Conservation (phyloP, 306 rosid species). For the Quercus berberidifolia region DNA sequence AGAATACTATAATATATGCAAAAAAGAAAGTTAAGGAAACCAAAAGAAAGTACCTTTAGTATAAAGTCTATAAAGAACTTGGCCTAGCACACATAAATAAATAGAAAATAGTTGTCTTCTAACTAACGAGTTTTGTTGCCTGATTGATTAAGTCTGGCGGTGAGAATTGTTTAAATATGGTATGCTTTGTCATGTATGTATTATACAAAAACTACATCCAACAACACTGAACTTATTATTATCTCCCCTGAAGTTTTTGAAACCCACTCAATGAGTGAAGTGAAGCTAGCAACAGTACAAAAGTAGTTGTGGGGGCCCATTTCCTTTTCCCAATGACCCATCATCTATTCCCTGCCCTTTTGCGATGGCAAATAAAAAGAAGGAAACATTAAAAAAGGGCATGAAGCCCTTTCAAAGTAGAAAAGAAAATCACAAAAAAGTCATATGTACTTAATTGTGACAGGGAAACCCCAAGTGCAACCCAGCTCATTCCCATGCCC, state of each 20-base stretch:
- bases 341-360: conserved; percentile 13
- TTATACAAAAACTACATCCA: neutral
- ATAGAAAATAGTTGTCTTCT: no score
- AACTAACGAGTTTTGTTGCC: neutral
- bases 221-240: no score
- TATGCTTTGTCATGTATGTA: neutral
- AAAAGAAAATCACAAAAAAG: conserved; percentile 19
- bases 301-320: conserved; percentile 11
- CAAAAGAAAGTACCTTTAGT: no score
- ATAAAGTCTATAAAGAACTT: no score
- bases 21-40: no score
- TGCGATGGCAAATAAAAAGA: conserved; percentile 6
- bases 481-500: conserved; percentile 45
- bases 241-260: neutral
- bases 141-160: neutral
- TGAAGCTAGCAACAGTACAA: conserved; percentile 13
- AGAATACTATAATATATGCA: no score
- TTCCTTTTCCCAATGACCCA: conserved; percentile 34
- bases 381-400: neutral
- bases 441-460: conserved; percentile 19
- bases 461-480: conserved; percentile 39
- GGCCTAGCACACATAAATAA: no score
- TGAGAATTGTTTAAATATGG: neutral
- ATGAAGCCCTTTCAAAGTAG: neutral
- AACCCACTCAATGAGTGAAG: neutral